These are phyloP conservation scores for Xylariaceae sp. DNA, from an alignment of 2,329 filamentous ascomycete species.

Conservation along the genomic window DNA sequence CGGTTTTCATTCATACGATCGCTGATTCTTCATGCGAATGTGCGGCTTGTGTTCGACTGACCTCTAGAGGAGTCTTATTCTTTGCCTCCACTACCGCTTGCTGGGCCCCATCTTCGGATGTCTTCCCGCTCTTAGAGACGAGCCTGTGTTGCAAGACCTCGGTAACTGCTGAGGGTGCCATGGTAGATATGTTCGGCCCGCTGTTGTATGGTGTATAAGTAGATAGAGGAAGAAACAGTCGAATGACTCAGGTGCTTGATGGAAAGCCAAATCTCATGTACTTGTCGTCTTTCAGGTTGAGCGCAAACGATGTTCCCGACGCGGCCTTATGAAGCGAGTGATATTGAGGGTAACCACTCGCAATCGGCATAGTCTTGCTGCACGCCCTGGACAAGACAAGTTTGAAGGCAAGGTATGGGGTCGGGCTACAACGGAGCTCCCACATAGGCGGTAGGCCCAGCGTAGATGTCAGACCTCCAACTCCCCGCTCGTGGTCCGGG, in stretches of 20 bases:
- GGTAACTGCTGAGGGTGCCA: constrained; percentile 32
- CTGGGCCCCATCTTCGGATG: constrained; percentile 8
- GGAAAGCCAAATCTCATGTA: not conserved
- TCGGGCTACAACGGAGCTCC: not conserved
- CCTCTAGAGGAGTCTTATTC: constrained; percentile 31
- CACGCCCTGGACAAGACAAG: not conserved
- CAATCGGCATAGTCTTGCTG: not conserved
- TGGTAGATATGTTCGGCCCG: constrained; percentile 9
- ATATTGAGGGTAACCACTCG: too few species aligned
- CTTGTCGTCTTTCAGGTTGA: not conserved
- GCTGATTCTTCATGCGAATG: not conserved
- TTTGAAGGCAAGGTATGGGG: not conserved
- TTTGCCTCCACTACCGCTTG: constrained; percentile 11
- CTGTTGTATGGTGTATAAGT: not conserved
- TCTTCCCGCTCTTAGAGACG: constrained; percentile 18
- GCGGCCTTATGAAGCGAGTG: not conserved
- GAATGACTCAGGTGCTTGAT: not conserved
- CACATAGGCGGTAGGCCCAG: not conserved
- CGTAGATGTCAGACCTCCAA: constrained; percentile 2
- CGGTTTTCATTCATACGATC: not conserved
- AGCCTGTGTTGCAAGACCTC: constrained; percentile 20
- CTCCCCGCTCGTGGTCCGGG: constrained; percentile 16
- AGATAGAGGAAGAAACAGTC: not conserved
- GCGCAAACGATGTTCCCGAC: not conserved
- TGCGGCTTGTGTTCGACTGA: constrained; percentile 2